Conservation (phyloP, 139 green algal species). For the Gonium pectorale region DNA sequence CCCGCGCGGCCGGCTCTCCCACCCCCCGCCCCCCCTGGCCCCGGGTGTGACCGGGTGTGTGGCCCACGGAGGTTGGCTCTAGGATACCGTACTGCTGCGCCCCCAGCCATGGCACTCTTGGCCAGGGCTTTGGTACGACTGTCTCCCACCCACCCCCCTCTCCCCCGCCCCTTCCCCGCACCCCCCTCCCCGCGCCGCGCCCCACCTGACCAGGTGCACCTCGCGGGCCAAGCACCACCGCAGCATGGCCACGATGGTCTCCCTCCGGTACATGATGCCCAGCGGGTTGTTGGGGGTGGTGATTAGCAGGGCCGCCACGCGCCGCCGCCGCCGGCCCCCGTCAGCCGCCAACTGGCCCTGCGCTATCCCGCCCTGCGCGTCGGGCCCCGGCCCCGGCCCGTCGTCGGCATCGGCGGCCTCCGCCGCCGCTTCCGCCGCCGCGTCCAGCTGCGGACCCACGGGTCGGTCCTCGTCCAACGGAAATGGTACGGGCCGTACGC, state of each 20-base stretch:
- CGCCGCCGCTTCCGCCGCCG: constrained; percentile 26
- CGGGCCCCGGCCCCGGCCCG: too few species aligned
- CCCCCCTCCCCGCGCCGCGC: background rate
- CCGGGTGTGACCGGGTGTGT: too few species aligned
- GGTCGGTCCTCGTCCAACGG: constrained; percentile 50
- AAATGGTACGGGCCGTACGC: constrained; percentile 63
- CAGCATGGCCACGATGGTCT: constrained; percentile 64
- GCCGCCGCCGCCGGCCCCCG: constrained; percentile 15
- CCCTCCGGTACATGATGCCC: constrained; percentile 65
- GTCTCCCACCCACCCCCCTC: background rate
- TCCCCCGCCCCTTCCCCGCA: background rate
- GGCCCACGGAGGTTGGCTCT: too few species aligned
- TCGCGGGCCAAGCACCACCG: constrained; percentile 68
- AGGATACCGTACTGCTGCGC: too few species aligned
- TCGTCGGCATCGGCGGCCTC: background rate
- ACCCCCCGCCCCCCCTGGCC: too few species aligned
- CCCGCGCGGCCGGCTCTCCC: too few species aligned
- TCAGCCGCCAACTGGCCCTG: too few species aligned
- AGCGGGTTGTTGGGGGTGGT: constrained; percentile 83
- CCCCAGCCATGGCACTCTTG: too few species aligned
- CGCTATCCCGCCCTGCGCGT: too few species aligned
- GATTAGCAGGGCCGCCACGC: constrained; percentile 70
- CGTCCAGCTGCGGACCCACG: constrained; percentile 44
- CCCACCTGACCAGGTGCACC: constrained; percentile 77
- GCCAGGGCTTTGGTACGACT: too few species aligned